Conservation (phyloP, 306 rosid species). For the Sophora flavescens region DNA sequence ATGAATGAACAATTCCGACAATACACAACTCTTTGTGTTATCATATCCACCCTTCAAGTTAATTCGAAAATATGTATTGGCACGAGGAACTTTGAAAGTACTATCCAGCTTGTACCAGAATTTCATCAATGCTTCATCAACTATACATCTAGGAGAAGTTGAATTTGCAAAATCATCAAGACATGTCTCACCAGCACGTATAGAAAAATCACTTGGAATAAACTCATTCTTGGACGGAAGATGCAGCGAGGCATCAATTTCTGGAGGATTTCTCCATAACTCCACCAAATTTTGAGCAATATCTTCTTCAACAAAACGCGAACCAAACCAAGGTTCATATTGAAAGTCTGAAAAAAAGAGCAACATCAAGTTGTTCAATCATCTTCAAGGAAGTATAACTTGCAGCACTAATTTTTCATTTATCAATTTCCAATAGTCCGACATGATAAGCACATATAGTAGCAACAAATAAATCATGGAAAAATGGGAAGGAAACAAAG, state of each 20-base stretch:
- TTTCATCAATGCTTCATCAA: conserved; percentile 87
- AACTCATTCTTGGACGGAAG: conserved; percentile 92
- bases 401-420: conserved; percentile 21
- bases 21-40: conserved; percentile 63
- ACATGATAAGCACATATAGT: conserved; percentile 13
- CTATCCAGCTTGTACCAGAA: conserved; percentile 90
- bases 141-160: conserved; percentile 75
- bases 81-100: conserved; percentile 90
- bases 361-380: conserved; percentile 41
- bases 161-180: conserved; percentile 50
- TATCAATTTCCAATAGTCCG: conserved; percentile 30
- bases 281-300: conserved; percentile 72
- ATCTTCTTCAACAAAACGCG: conserved; percentile 78
- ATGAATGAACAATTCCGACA: conserved; percentile 77
- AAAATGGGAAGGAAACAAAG: neutral
- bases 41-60: conserved; percentile 88
- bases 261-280: conserved; percentile 84
- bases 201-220: conserved; percentile 90
- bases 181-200: conserved; percentile 55
- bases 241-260: conserved; percentile 74
- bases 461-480: conserved; percentile 23
- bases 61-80: conserved; percentile 86
- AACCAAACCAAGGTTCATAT: conserved; percentile 94
- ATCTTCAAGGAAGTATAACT: conserved; percentile 35
- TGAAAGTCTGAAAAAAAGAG: conserved; percentile 64